Evolutionary conservation across 106 monocot genomes (phyloP).

Genomic region (Hemerocallis citrina): DNA sequence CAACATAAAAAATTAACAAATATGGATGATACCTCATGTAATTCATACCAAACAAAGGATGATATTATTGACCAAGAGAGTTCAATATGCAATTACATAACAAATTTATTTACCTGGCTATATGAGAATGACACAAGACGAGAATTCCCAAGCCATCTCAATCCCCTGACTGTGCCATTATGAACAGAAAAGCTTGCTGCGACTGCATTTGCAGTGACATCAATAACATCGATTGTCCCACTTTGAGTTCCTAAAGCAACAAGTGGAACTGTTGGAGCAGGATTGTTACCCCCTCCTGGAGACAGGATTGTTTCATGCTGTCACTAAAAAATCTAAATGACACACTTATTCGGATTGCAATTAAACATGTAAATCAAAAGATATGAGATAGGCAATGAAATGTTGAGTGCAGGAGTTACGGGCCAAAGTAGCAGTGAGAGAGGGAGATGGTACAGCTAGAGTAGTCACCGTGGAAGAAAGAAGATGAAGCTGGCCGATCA

Average conservation of each 20-base stretch:
- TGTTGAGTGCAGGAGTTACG: conserved; percentile 40
- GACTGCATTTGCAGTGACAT: conserved; percentile 88
- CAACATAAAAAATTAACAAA: neutral
- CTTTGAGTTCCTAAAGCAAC: conserved; percentile 95
- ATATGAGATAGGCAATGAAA: neutral
- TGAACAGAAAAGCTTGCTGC: conserved; percentile 92
- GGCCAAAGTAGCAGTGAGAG: conserved; percentile 89
- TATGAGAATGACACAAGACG: conserved; percentile 96
- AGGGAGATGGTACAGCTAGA: conserved; percentile 93
- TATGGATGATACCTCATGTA: neutral
- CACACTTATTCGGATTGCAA: neutral
- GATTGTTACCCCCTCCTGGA: conserved; percentile 92
- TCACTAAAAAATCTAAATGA: conserved; percentile 1
- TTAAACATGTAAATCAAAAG: neutral
- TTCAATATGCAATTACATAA: neutral
- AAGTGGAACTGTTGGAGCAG: conserved; percentile 94
- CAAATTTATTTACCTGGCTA: conserved; percentile 43
- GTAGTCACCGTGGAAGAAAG: conserved; percentile 93
- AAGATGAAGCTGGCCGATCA: conserved; percentile 96
- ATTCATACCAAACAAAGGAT: neutral
- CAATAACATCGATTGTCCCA: conserved; percentile 85
- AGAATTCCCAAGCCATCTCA: conserved; percentile 99
- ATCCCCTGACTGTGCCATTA: conserved; percentile 63
- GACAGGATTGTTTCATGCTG: conserved; percentile 8
- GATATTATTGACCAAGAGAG: neutral